A percentile compares a stretch with the other conserved stretches of the same genome.
These are phyloP conservation scores for Starmerella stellata DNA, from an alignment of 805 yeast genomes.

Conservation along the genomic window DNA sequence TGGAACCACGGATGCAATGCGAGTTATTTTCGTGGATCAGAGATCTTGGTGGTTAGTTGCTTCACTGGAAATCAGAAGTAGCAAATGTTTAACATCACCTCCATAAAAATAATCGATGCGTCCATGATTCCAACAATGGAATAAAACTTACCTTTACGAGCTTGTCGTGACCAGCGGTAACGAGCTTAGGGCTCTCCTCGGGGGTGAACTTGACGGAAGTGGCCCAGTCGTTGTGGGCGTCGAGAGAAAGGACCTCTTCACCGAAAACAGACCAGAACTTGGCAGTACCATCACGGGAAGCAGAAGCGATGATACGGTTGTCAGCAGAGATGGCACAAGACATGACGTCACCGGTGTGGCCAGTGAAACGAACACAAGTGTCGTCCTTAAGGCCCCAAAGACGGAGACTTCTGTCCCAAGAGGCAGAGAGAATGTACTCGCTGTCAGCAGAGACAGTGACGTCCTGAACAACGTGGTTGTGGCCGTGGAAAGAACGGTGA, in stretches of 20 bases:
- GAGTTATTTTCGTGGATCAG: constrained; percentile 42
- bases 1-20: constrained; percentile 1
- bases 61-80: constrained; percentile 96
- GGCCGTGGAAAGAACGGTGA: constrained; percentile 92
- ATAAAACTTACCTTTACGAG: constrained; percentile 82
- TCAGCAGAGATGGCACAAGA: constrained; percentile 91
- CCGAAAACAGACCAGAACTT: constrained; percentile 99
- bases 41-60: constrained; percentile 96
- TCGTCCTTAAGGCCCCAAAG: constrained; percentile 95
- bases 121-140: too few species aligned
- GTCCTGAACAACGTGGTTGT: constrained; percentile 97
- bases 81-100: constrained; percentile 89
- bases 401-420: constrained; percentile 99
- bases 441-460: constrained; percentile 96
- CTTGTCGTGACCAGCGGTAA: constrained; percentile 99
- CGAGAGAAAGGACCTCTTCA: constrained; percentile 83
- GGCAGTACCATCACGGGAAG: constrained; percentile 97
- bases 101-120: constrained; percentile 24
- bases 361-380: constrained; percentile 86
- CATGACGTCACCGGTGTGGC: constrained; percentile 94
- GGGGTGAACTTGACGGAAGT: constrained; percentile 96
- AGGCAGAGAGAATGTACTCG: constrained; percentile 91
- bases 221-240: constrained; percentile 98
- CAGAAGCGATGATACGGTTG: constrained; percentile 96
- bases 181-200: constrained; percentile 35